Conservation (phyloP, 2,329 filamentous ascomycete genomes). For the Allantophomopsis lycopodina region DNA sequence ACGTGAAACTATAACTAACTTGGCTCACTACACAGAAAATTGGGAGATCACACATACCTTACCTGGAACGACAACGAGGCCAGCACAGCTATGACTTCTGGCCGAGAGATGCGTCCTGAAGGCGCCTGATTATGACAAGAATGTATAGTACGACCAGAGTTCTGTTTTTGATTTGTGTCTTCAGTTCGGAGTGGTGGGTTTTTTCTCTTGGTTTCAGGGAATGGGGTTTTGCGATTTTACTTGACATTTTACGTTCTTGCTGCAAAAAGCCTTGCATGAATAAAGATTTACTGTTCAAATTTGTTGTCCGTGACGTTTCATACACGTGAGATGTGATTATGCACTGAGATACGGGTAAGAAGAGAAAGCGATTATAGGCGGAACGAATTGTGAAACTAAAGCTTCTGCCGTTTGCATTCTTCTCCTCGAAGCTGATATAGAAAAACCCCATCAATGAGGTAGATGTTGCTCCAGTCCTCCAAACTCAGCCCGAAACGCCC, state of each 20-base stretch:
- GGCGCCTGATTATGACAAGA: background rate
- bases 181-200: constrained; percentile 2
- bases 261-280: no score
- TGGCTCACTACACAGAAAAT: constrained; percentile 48
- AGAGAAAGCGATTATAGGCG: no score
- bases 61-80: constrained; percentile 77
- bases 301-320: no score
- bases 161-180: background rate
- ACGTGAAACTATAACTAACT: constrained; percentile 3
- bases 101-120: constrained; percentile 30
- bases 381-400: no score
- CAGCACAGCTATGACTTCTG: constrained; percentile 35
- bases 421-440: no score
- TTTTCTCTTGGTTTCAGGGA: background rate
- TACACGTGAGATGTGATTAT: no score
- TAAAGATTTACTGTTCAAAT: no score
- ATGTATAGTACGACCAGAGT: constrained; percentile 3
- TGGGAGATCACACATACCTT: constrained; percentile 94
- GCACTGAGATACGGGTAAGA: no score
- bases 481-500: no score
- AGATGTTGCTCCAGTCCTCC: no score
- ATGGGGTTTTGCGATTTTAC: background rate
- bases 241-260: background rate
- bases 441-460: no score
- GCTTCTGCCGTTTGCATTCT: no score